Conservation (phyloP, 441 rosid species). For the Adansonia grandidieri region DNA sequence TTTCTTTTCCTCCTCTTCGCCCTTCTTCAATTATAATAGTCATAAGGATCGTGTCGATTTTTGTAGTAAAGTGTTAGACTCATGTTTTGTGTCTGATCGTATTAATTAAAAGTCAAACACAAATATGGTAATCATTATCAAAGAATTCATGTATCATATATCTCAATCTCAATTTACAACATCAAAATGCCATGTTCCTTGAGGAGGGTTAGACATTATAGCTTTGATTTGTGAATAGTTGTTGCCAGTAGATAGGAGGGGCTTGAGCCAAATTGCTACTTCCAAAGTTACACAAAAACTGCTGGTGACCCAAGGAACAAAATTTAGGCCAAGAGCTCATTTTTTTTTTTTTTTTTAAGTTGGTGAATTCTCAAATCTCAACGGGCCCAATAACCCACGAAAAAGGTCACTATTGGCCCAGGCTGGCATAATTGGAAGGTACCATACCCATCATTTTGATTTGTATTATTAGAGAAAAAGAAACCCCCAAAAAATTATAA, state of each 20-base stretch:
- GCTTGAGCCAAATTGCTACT: neutral
- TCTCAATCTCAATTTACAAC: neutral
- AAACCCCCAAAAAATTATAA: neutral
- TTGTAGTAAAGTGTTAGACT: too few relatives aligned
- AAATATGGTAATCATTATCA: too few relatives aligned
- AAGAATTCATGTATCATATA: too few relatives aligned
- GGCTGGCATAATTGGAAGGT: neutral
- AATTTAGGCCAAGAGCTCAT: neutral
- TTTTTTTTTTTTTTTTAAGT: neutral
- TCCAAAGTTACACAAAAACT: neutral
- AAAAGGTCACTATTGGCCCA: conserved; percentile 20
- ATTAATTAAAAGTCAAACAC: too few relatives aligned
- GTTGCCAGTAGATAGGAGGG: neutral
- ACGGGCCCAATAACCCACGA: conserved; percentile 31
- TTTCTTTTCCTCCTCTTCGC: too few relatives aligned
- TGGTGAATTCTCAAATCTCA: conserved; percentile 5
- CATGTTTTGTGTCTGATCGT: too few relatives aligned
- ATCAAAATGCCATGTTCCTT: neutral
- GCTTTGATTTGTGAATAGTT: neutral
- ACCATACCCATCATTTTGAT: neutral
- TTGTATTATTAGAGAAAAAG: neutral
- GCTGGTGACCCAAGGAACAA: conserved; percentile 15
- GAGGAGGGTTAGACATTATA: neutral
- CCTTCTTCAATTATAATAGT: too few relatives aligned
- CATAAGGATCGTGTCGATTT: too few relatives aligned